Evolutionary conservation across 2,329 filamentous ascomycete species (phyloP), one percentile per base, ranked within the genome.

Genomic region (Hypoxylon sp.): DNA sequence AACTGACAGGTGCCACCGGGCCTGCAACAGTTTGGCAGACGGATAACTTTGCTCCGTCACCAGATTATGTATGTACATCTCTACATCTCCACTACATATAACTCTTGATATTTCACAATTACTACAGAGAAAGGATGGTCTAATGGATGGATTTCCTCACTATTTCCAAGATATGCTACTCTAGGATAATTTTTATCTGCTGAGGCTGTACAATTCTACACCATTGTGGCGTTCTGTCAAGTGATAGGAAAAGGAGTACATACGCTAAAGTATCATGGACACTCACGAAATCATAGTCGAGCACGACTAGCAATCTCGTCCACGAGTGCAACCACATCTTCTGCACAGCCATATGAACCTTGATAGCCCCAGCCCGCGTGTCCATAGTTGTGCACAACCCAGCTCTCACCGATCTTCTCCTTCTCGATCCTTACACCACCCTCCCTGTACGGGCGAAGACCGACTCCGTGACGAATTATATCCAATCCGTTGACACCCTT

Each of bases 331-430:
- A 91, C 84, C 0, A 89, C 90, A 32, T 84, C 82, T 73, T 90
- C 83, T 0, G 91, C 87, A 76, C 90, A 93, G 0, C 91, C 92
- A 77, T 91, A 95, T 2, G 77, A 87, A 1, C 84, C 85, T 74
- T 88, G 86, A 63, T 87, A 97, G 9, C 94, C 94, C 84, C 91
- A 93, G 1, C 91, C 91, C 1, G 88, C 89, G 76, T 94, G 91
- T 0, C 91, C 92, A 71, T 94, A 94, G 73, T 93, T 91, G 76
- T 95, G 92, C 57, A 96, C 90, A n/a, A 94, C 85, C 78, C 85
- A 83, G 2, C 78, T 85, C 2, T 87, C 84, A 5, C 87, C 88
- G 46, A 93, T 85, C 68, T 80, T 82, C 76, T 94, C 91, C 74
- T 83, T 90, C 79, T 96, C 93, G 12, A 97, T 81, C 61, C 94